These are phyloP conservation scores for Cucurbita maxima DNA, from an alignment of 306 rosid genomes.

Conservation along the genomic window DNA sequence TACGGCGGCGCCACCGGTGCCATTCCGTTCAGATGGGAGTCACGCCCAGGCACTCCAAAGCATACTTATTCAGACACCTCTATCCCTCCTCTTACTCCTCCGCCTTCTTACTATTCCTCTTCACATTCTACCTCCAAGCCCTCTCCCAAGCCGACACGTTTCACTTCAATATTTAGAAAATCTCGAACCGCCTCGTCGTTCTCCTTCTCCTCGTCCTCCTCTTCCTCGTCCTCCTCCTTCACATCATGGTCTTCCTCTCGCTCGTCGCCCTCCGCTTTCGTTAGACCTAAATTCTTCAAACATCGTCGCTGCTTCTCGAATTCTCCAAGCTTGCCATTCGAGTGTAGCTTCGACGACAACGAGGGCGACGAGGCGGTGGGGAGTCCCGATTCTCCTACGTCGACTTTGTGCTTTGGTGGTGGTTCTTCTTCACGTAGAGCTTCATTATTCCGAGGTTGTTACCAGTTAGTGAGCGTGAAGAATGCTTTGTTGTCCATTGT, in stretches of 20 bases:
- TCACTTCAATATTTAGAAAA: slow-evolving; percentile 7
- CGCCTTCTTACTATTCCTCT: slow-evolving; percentile 26
- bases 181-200: not conserved
- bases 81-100: slow-evolving; percentile 40
- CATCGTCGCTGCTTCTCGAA: not conserved
- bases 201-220: not conserved
- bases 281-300: not conserved
- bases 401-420: slow-evolving; percentile 4
- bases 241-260: slow-evolving; percentile 3
- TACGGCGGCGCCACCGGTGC: slow-evolving; percentile 35
- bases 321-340: not conserved
- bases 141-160: slow-evolving; percentile 6
- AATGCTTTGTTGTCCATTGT: slow-evolving; percentile 5
- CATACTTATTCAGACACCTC: slow-evolving; percentile 17
- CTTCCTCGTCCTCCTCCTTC: slow-evolving; percentile 2
- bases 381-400: not conserved
- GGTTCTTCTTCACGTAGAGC: not conserved
- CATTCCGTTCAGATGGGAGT: slow-evolving; percentile 45
- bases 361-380: not conserved
- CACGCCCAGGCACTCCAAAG: slow-evolving; percentile 49
- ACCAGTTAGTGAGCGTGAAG: slow-evolving; percentile 10
- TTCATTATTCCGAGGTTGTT: not conserved
- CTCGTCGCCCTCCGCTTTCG: not conserved
- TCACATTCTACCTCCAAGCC: not conserved
- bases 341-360: not conserved